A percentile compares a stretch with the other conserved stretches of the same genome.
Evolutionary conservation across 2,329 filamentous ascomycete species (phyloP).

Genomic region (Penicillium brasilianum): DNA sequence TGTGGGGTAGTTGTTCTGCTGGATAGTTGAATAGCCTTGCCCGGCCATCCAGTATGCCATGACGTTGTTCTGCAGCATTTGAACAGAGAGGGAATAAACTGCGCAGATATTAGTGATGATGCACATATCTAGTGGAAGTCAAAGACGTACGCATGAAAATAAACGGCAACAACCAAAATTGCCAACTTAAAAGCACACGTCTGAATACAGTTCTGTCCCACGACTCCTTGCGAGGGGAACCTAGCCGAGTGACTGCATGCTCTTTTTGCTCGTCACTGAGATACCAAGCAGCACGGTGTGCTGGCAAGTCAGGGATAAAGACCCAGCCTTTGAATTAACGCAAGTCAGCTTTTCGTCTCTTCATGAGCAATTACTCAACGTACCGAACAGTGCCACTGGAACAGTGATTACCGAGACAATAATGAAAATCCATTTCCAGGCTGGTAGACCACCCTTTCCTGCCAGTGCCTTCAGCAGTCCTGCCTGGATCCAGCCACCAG

Average conservation of each 20-base stretch:
- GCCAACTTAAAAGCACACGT: slow-evolving; percentile 50
- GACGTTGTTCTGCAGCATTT: slow-evolving; percentile 52
- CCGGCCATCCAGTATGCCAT: slow-evolving; percentile 54
- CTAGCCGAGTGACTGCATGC: slow-evolving; percentile 45
- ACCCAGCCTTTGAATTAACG: slow-evolving; percentile 43
- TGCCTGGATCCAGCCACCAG: slow-evolving; percentile 54
- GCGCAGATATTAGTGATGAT: neutral
- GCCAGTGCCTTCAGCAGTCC: slow-evolving; percentile 45
- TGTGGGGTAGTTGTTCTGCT: slow-evolving; percentile 55
- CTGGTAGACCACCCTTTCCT: slow-evolving; percentile 44
- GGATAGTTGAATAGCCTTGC: slow-evolving; percentile 49
- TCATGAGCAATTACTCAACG: neutral
- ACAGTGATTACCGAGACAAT: slow-evolving; percentile 52
- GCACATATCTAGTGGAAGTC: neutral
- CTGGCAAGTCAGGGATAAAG: slow-evolving; percentile 52
- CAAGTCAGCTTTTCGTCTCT: neutral
- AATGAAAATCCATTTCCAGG: slow-evolving; percentile 53
- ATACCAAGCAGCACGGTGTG: slow-evolving; percentile 50
- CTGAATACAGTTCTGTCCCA: slow-evolving; percentile 40
- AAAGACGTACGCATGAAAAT: slow-evolving; percentile 51
- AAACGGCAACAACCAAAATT: slow-evolving; percentile 52
- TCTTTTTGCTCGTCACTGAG: slow-evolving; percentile 41
- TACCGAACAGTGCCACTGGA: slow-evolving; percentile 49
- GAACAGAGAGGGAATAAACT: slow-evolving; percentile 53
- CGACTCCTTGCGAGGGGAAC: slow-evolving; percentile 34